Percentiles rank a stretch among this genome's conserved stretches.
Evolutionary conservation across 352 stramenopile species (phyloP).

Genomic region (Phytophthora litchii): DNA sequence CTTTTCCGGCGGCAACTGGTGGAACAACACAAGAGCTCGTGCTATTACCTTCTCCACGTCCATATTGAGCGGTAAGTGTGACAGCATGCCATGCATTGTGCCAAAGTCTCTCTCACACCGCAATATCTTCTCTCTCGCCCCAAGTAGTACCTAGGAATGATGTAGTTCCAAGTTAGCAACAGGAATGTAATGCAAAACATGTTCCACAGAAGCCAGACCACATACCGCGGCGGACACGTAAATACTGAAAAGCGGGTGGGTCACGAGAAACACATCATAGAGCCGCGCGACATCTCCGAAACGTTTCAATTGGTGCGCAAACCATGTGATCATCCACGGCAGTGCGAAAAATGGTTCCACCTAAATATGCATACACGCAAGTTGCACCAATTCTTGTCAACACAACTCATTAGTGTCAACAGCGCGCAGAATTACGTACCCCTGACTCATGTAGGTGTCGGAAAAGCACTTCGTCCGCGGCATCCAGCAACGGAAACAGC

Average conservation of each 20-base stretch:
- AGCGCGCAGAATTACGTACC: conserved; percentile 35
- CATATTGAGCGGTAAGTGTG: conserved; percentile 80
- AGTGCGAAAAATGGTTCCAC: conserved; percentile 95
- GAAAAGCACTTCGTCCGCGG: conserved; percentile 68
- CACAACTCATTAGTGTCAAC: conserved; percentile 17
- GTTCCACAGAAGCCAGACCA: background rate
- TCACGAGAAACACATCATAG: conserved; percentile 94
- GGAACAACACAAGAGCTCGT: conserved; percentile 57
- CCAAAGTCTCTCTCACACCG: conserved; percentile 81
- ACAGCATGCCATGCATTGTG: conserved; percentile 71
- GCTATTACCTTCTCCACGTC: conserved; percentile 68
- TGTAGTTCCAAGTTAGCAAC: background rate
- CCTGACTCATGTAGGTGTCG: conserved; percentile 65
- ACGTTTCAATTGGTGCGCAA: conserved; percentile 91
- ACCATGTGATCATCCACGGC: conserved; percentile 96
- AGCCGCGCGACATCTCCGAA: conserved; percentile 89
- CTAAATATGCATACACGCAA: conserved; percentile 28
- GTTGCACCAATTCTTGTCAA: conserved; percentile 37
- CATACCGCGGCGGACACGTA: conserved; percentile 88
- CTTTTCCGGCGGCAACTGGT: conserved; percentile 53
- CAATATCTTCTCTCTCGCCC: conserved; percentile 58
- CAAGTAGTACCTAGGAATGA: conserved; percentile 50
- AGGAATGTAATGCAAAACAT: background rate
- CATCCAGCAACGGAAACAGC: conserved; percentile 71
- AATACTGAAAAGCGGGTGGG: conserved; percentile 91